phyloP scores from a whole-genome alignment of 1,284 basidiomycete genomes.

The Ceratobasidium sp. region DNA sequence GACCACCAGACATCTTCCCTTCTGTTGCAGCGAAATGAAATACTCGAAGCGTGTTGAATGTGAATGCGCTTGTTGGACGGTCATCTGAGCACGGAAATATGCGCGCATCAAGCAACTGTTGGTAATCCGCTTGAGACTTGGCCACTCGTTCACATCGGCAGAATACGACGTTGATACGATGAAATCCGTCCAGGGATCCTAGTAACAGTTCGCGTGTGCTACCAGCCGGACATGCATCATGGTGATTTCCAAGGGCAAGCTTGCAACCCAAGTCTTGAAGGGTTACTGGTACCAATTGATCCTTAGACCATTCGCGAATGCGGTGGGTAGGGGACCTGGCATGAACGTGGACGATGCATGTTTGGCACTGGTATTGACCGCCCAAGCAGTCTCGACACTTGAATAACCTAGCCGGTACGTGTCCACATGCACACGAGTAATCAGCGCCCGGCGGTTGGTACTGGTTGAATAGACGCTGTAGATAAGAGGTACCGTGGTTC shows the following conservation, averaged over 20 bases:
- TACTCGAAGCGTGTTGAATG: neutral
- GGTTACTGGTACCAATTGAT: neutral
- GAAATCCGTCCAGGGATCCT: neutral
- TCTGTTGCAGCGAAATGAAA: neutral
- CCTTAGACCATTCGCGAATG: neutral
- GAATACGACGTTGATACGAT: neutral
- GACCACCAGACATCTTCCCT: neutral
- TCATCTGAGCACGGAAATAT: slow-evolving; percentile 17
- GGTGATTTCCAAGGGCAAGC: neutral
- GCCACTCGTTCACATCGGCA: neutral
- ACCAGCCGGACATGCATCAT: neutral
- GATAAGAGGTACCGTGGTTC: no score
- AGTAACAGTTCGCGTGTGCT: neutral
- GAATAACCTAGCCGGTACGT: neutral
- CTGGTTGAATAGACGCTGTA: no score
- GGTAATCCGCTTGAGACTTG: neutral
- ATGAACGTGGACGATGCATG: neutral
- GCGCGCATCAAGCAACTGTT: slow-evolving; percentile 4
- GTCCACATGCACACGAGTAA: no score
- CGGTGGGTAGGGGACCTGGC: neutral
- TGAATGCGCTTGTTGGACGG: neutral
- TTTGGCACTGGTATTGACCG: neutral
- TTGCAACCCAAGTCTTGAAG: neutral
- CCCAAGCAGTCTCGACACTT: neutral
- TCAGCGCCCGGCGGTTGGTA: no score